A percentile compares a stretch with the other conserved stretches of the same genome.
Evolutionary conservation across 179 eudicot species (phyloP).

Genomic region (Drosera spatulata): DNA sequence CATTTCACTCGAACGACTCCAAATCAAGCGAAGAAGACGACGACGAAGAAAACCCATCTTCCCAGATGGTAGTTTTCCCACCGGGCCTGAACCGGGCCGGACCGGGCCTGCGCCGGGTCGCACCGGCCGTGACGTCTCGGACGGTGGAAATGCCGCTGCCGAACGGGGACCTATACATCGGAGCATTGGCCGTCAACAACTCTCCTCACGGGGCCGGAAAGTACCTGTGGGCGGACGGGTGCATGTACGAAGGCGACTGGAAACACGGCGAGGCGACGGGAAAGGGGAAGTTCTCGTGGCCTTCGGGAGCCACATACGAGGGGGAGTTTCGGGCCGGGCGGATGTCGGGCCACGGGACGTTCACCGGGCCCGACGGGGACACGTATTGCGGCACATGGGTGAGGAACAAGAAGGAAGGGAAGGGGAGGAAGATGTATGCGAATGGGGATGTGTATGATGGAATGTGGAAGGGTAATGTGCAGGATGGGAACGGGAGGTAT

Average conservation of each 20-base stretch:
- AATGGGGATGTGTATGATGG: slow-evolving; percentile 84
- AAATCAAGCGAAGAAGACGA: no score
- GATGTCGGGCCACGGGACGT: slow-evolving; percentile 77
- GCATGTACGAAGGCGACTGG: slow-evolving; percentile 90
- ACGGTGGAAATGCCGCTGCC: slow-evolving; percentile 76
- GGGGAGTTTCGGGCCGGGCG: slow-evolving; percentile 75
- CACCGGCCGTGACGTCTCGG: slow-evolving; percentile 39
- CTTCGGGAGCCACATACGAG: slow-evolving; percentile 79
- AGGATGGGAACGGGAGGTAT: slow-evolving; percentile 72
- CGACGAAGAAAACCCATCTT: no score
- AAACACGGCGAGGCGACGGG: slow-evolving; percentile 65
- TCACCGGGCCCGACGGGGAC: slow-evolving; percentile 71
- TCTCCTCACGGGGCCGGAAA: slow-evolving; percentile 84
- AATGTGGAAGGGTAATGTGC: slow-evolving; percentile 50
- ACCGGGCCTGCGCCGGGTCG: not conserved
- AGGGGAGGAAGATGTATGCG: slow-evolving; percentile 56
- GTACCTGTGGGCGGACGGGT: slow-evolving; percentile 84
- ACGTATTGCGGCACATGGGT: slow-evolving; percentile 67
- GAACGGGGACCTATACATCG: slow-evolving; percentile 85
- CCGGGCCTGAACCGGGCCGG: not conserved
- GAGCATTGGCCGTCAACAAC: slow-evolving; percentile 30
- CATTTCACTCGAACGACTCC: no score
- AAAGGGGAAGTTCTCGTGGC: slow-evolving; percentile 84
- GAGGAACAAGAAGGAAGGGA: slow-evolving; percentile 57
- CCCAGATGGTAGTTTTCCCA: not conserved